Conservation (phyloP, 768 basidiomycete genomes). For the Dioszegia crocea region DNA sequence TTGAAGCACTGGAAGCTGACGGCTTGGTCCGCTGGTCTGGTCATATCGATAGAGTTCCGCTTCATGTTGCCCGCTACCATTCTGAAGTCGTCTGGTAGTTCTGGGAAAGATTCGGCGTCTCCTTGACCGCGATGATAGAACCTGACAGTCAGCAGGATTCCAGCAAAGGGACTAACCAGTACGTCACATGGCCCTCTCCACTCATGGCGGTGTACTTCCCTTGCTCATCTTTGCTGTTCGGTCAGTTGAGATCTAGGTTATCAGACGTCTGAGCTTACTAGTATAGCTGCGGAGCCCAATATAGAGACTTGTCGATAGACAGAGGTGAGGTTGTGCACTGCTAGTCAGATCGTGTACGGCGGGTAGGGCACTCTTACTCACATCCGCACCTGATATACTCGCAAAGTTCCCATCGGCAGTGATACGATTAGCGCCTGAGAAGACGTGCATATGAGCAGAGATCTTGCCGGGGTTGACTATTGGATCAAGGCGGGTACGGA, state of each 20-base stretch:
- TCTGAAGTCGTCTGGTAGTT: constrained; percentile 30
- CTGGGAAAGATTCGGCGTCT: constrained; percentile 8
- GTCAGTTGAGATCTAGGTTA: not conserved
- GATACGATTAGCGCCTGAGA: constrained; percentile 35
- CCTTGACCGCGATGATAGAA: not conserved
- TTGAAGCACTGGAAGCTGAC: constrained; percentile 25
- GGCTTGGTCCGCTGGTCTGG: constrained; percentile 14
- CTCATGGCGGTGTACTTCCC: not conserved
- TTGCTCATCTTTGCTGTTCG: not conserved
- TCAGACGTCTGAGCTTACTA: constrained; percentile 5
- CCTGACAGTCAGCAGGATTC: not conserved
- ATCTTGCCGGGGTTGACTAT: constrained; percentile 41
- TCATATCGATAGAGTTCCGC: constrained; percentile 16
- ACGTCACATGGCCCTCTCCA: not conserved
- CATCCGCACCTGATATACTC: not conserved
- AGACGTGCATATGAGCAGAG: constrained; percentile 39
- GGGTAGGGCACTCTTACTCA: not conserved
- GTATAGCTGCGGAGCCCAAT: constrained; percentile 31
- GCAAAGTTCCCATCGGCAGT: constrained; percentile 13
- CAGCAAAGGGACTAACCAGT: not conserved
- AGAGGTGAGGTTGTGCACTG: constrained; percentile 28
- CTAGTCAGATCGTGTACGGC: not conserved
- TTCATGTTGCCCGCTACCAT: constrained; percentile 26
- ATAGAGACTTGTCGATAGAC: constrained; percentile 22
- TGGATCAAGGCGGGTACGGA: constrained; percentile 33